phyloP scores from a whole-genome alignment of 441 rosid genomes.

The Populus trichocarpa region DNA sequence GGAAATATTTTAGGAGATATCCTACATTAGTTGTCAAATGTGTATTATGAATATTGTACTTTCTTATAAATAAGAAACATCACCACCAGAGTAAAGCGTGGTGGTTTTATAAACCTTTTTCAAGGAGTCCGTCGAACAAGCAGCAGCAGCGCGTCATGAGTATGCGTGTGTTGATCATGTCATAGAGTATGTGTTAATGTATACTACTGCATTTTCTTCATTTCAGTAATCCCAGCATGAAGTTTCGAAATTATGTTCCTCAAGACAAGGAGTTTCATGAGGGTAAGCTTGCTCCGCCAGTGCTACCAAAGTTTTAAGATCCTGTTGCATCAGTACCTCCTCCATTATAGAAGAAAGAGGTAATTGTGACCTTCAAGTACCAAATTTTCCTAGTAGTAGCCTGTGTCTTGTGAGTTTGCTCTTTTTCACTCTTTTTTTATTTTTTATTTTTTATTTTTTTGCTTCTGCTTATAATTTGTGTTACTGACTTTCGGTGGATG shows the following conservation, averaged over 20 bases:
- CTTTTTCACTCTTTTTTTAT: background rate
- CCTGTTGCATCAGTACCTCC: constrained; percentile 62
- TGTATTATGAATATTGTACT: too few species aligned
- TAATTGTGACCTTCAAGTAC: constrained; percentile 10
- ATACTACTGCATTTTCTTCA: background rate
- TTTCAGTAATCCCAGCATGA: constrained; percentile 41
- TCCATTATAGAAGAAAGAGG: constrained; percentile 66
- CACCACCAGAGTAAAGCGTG: too few species aligned
- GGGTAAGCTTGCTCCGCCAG: constrained; percentile 70
- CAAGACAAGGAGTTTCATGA: constrained; percentile 78
- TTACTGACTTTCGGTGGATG: constrained; percentile 2
- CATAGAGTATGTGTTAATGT: constrained; percentile 29
- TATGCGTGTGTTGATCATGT: constrained; percentile 33
- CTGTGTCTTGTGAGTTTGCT: background rate
- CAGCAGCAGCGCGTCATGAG: constrained; percentile 65
- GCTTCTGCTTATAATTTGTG: background rate
- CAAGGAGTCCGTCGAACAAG: constrained; percentile 58
- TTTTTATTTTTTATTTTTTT: background rate
- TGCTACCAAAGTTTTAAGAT: constrained; percentile 85
- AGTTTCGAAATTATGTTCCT: constrained; percentile 92
- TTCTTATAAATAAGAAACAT: too few species aligned
- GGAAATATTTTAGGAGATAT: too few species aligned
- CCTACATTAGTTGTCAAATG: too few species aligned
- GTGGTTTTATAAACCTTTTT: too few species aligned
- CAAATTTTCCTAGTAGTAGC: background rate